Evolutionary conservation across 345 rosid genomes (phyloP).

Genomic region (Angophora floribunda): DNA sequence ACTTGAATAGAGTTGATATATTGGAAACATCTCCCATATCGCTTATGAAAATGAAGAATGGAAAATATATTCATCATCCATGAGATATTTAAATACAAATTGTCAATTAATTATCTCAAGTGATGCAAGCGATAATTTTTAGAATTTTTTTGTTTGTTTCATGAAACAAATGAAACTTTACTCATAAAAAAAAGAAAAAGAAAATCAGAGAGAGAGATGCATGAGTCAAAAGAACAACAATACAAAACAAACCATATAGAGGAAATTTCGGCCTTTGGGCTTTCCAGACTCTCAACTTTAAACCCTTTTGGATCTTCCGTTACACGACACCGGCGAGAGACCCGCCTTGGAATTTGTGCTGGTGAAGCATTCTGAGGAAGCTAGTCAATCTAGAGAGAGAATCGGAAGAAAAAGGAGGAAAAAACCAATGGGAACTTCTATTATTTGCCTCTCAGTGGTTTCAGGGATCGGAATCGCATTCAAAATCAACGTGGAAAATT

Average conservation of each 20-base stretch:
- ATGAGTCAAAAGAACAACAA: neutral
- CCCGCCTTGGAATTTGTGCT: neutral
- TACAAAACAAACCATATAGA: neutral
- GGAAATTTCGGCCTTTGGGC: neutral
- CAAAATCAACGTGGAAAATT: neutral
- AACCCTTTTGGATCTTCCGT: neutral
- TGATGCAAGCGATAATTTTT: too few relatives aligned
- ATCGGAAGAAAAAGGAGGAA: neutral
- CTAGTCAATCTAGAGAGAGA: neutral
- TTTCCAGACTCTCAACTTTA: neutral
- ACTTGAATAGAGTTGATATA: neutral
- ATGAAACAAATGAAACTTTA: neutral
- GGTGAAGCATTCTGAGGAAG: neutral
- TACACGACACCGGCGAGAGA: neutral
- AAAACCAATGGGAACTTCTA: neutral
- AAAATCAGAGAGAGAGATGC: neutral
- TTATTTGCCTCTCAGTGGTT: neutral
- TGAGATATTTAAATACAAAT: too few relatives aligned
- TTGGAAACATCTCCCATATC: too few relatives aligned
- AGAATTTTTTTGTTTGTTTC: neutral
- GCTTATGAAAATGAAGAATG: too few relatives aligned
- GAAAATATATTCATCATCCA: too few relatives aligned
- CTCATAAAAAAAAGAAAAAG: neutral
- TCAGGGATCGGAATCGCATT: neutral
- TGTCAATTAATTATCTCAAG: neutral